Evolutionary conservation across 2,329 filamentous ascomycete genomes (phyloP).

Genomic region (Hymenoscyphus repandus): DNA sequence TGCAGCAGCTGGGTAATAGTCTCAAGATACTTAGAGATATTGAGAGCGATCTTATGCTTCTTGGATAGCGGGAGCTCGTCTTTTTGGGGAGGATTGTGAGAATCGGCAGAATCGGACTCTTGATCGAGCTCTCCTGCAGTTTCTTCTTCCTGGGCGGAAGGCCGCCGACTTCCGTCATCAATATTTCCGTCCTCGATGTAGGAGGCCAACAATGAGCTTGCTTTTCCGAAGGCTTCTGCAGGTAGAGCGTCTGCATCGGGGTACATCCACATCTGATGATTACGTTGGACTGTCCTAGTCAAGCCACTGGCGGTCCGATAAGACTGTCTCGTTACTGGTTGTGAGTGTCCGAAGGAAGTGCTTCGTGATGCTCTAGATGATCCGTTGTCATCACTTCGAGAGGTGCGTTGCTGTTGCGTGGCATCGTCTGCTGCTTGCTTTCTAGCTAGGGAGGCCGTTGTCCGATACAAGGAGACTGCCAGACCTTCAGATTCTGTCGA

Average conservation of each 20-base stretch:
- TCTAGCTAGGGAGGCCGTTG: conserved; percentile 44
- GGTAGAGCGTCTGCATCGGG: conserved; percentile 54
- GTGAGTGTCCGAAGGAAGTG: conserved; percentile 27
- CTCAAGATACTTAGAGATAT: conserved; percentile 60
- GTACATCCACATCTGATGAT: conserved; percentile 53
- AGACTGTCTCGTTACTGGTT: conserved; percentile 33
- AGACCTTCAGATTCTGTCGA: conserved; percentile 69
- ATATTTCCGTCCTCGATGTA: conserved; percentile 10
- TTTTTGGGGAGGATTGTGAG: background rate
- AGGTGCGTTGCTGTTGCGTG: conserved; percentile 31
- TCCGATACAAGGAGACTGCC: conserved; percentile 66
- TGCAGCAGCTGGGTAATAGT: conserved; percentile 69
- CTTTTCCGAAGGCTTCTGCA: conserved; percentile 32
- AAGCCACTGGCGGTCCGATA: conserved; percentile 27
- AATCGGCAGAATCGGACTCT: background rate
- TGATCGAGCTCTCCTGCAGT: background rate
- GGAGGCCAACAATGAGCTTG: conserved; percentile 29
- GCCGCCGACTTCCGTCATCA: background rate
- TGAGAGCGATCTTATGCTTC: conserved; percentile 13
- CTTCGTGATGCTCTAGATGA: conserved; percentile 28
- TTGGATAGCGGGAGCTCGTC: background rate
- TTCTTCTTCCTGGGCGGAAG: background rate
- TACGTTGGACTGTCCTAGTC: conserved; percentile 30
- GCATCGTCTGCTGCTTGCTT: conserved; percentile 38
- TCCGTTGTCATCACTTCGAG: conserved; percentile 33